phyloP scores from a whole-genome alignment of 306 rosid species.

The Medicago arabica region DNA sequence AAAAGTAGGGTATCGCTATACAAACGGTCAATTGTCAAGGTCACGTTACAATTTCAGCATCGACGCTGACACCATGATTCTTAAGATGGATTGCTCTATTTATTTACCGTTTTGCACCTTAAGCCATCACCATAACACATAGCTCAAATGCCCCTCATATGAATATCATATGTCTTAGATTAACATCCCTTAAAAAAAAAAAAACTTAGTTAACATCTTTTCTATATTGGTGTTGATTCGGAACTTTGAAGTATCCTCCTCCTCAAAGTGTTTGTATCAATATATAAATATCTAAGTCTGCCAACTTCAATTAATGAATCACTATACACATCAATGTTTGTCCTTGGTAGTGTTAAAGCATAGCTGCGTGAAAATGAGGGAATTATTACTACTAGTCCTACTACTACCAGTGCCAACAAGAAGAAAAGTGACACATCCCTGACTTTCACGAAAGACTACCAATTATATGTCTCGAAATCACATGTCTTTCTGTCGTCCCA shows the following conservation, averaged over 20 bases:
- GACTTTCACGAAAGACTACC: constrained; percentile 9
- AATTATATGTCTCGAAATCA: constrained; percentile 37
- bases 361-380: constrained; percentile 25
- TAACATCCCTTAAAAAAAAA: background rate
- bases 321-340: background rate
- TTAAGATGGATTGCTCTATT: background rate
- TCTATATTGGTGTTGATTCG: background rate
- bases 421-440: constrained; percentile 20
- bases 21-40: background rate
- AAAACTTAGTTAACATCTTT: background rate
- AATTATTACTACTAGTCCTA: background rate
- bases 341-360: background rate
- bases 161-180: background rate
- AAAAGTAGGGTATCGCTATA: background rate
- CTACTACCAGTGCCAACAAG: background rate
- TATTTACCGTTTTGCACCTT: background rate
- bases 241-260: too few relatives aligned
- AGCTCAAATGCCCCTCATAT: background rate
- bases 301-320: background rate
- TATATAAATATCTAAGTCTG: background rate
- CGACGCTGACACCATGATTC: background rate
- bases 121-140: background rate
- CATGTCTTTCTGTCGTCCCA: constrained; percentile 37
- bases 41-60: background rate
- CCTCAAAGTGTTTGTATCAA: too few relatives aligned